These are phyloP conservation scores for Vigna nakashimae DNA, from an alignment of 306 rosid species.

Conservation along the genomic window DNA sequence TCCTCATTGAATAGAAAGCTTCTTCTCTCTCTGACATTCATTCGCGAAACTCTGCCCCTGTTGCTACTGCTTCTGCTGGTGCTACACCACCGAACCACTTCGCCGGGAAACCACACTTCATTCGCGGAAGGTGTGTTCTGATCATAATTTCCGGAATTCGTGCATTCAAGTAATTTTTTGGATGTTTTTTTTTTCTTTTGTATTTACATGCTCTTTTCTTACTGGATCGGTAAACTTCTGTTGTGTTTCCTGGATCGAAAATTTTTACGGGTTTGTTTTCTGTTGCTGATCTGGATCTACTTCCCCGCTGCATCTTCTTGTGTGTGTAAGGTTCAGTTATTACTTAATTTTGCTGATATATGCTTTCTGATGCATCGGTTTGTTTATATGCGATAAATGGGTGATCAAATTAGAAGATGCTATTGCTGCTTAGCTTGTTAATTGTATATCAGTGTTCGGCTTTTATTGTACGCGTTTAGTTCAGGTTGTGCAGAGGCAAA, in stretches of 20 bases:
- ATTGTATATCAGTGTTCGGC: neutral
- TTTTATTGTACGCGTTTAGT: neutral
- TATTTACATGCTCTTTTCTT: neutral
- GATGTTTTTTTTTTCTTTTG: neutral
- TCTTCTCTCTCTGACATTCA: conserved; percentile 20
- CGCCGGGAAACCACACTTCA: conserved; percentile 2
- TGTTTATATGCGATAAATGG: conserved; percentile 16
- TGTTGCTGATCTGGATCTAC: conserved; percentile 50
- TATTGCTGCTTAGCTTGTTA: neutral
- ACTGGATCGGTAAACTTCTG: conserved; percentile 37
- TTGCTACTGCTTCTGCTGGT: too few relatives aligned
- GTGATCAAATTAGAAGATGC: conserved; percentile 9
- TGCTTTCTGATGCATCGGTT: conserved; percentile 30
- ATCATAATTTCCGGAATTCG: conserved; percentile 2
- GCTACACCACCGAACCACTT: conserved; percentile 4
- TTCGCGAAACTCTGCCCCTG: neutral
- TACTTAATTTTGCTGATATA: conserved; percentile 24
- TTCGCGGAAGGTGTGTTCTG: conserved; percentile 43
- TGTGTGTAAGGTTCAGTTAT: neutral
- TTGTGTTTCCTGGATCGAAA: conserved; percentile 38
- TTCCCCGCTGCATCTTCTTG: neutral
- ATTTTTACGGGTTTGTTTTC: conserved; percentile 24
- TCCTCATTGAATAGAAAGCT: conserved; percentile 42
- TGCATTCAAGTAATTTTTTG: conserved; percentile 3
- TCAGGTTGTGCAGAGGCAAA: neutral